These are phyloP conservation scores for Amauroascus verrucosus DNA, from an alignment of 2,329 filamentous ascomycete genomes.

Conservation along the genomic window DNA sequence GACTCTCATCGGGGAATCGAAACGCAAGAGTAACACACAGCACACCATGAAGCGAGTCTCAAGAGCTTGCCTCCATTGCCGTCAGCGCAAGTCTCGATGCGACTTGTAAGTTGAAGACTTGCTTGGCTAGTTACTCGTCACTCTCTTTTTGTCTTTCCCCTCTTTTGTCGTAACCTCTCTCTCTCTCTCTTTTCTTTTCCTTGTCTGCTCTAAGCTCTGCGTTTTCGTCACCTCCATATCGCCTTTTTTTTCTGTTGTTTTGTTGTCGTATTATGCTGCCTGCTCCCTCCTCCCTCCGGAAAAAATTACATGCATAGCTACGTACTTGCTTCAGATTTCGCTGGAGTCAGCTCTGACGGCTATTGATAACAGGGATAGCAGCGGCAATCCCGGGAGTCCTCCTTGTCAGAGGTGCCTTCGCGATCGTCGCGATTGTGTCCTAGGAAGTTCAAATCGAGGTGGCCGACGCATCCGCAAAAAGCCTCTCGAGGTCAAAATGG, in stretches of 20 bases:
- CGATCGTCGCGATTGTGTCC: slow-evolving; percentile 49
- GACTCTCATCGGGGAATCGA: slow-evolving; percentile 15
- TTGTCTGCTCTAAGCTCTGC: background rate
- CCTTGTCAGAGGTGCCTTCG: slow-evolving; percentile 50
- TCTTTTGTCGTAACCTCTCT: background rate
- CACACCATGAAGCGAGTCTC: slow-evolving; percentile 38
- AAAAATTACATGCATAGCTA: background rate
- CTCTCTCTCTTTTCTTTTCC: background rate
- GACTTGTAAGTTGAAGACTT: slow-evolving; percentile 37
- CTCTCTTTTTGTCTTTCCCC: background rate
- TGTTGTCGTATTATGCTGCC: slow-evolving; percentile 2
- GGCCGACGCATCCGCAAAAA: slow-evolving; percentile 49
- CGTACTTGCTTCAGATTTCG: background rate
- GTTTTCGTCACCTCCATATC: background rate
- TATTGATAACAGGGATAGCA: slow-evolving; percentile 28
- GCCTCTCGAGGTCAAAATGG: slow-evolving; percentile 11
- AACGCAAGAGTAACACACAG: slow-evolving; percentile 22
- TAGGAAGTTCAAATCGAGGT: slow-evolving; percentile 50
- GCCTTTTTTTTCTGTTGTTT: background rate
- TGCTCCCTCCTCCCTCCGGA: background rate
- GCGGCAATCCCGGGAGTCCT: slow-evolving; percentile 41
- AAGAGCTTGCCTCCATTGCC: slow-evolving; percentile 40
- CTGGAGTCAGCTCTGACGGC: slow-evolving; percentile 6
- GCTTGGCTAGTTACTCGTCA: background rate
- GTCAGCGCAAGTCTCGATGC: slow-evolving; percentile 43